Conservation (phyloP, 2,329 filamentous ascomycete species). For the Xylaria sp. region DNA sequence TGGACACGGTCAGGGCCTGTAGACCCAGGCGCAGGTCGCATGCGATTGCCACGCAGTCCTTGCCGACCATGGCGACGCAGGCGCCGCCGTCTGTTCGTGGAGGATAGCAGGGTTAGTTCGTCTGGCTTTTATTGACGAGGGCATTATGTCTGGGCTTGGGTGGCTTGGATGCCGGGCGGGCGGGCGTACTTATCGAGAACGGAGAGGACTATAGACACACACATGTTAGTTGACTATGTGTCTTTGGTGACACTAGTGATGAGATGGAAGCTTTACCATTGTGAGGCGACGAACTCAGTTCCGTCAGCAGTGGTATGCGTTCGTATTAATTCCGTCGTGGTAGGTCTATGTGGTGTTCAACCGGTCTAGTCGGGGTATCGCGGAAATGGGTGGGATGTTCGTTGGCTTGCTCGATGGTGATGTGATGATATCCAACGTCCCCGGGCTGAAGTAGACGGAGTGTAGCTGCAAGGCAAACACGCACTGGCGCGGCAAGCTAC, state of each 20-base stretch:
- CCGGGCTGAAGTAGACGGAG: slow-evolving; percentile 18
- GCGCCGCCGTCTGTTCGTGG: slow-evolving; percentile 74
- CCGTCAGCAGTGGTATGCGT: not conserved
- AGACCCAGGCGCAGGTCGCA: slow-evolving; percentile 98
- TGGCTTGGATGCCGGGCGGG: slow-evolving; percentile 1
- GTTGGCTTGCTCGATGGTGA: not conserved
- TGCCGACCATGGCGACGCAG: slow-evolving; percentile 98
- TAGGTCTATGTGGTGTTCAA: not conserved
- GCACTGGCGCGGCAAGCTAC: slow-evolving; percentile 35
- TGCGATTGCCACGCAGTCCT: slow-evolving; percentile 99
- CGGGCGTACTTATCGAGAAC: slow-evolving; percentile 86
- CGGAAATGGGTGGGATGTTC: not conserved
- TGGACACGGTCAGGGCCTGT: slow-evolving; percentile 95
- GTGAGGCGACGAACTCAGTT: slow-evolving; percentile 21
- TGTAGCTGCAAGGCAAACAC: slow-evolving; percentile 34
- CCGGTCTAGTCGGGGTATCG: not conserved
- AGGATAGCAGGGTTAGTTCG: slow-evolving; percentile 8
- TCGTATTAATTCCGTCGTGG: not conserved
- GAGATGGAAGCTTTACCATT: slow-evolving; percentile 42
- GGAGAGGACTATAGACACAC: slow-evolving; percentile 75
- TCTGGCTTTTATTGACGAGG: not conserved
- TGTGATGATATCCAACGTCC: slow-evolving; percentile 33
- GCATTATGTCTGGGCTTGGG: slow-evolving; percentile 1
- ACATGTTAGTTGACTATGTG: slow-evolving; percentile 41
- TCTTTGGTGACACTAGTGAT: slow-evolving; percentile 22